phyloP scores from a whole-genome alignment of 768 basidiomycete genomes.

The Boletus tomentosulus region DNA sequence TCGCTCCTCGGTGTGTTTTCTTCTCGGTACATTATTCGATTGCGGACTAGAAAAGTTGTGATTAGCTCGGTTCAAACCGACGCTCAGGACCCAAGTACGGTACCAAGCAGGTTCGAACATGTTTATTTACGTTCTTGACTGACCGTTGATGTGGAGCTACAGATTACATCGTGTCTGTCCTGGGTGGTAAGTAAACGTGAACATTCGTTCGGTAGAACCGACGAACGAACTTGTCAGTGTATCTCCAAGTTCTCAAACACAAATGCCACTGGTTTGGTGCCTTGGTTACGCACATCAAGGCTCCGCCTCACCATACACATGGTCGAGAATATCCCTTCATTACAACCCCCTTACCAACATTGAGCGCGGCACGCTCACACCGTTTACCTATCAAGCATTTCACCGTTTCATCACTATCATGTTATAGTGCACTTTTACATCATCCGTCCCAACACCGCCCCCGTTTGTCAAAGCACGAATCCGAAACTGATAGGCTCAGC shows the following conservation, averaged over 20 bases:
- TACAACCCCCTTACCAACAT: background rate
- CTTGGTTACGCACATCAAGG: background rate
- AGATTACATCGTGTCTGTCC: no score
- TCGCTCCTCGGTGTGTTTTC: no score
- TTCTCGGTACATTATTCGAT: no score
- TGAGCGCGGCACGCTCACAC: background rate
- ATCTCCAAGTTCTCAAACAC: background rate
- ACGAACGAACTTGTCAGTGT: background rate
- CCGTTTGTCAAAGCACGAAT: background rate
- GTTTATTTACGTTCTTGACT: no score
- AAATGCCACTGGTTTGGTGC: background rate
- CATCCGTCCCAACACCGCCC: background rate
- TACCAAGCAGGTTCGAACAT: no score
- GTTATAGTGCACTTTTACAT: background rate
- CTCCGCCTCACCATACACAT: background rate
- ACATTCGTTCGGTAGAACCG: background rate
- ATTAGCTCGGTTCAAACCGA: no score
- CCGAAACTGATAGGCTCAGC: background rate
- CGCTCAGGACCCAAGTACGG: no score
- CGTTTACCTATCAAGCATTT: background rate
- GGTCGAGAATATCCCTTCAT: background rate
- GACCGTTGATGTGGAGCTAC: no score
- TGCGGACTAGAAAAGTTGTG: no score
- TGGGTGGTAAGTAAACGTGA: background rate
- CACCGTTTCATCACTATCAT: background rate